A percentile compares a stretch with the other conserved stretches of the same genome.
Evolutionary conservation across 2,329 filamentous ascomycete genomes (phyloP).

Genomic region (Chlorencoelia australis): DNA sequence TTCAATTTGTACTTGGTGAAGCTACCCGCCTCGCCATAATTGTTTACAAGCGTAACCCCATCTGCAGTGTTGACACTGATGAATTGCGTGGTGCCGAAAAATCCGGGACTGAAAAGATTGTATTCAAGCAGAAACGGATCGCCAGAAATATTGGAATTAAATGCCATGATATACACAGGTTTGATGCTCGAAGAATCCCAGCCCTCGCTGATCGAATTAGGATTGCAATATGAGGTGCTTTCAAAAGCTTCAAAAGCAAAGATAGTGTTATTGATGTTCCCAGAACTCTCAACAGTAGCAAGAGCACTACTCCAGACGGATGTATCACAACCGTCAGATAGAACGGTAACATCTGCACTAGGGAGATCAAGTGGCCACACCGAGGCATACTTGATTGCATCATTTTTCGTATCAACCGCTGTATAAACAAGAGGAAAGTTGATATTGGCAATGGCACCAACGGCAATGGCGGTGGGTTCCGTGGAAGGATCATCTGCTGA

Average conservation of each 20-base stretch:
- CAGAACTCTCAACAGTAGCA: slow-evolving; percentile 4
- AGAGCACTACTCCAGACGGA: slow-evolving; percentile 9
- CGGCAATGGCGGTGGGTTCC: slow-evolving; percentile 11
- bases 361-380: slow-evolving; percentile 11
- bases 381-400: slow-evolving; percentile 13
- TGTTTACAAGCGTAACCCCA: slow-evolving; percentile 7
- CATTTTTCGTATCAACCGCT: slow-evolving; percentile 7
- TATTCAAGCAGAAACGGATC: slow-evolving; percentile 14
- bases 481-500: slow-evolving; percentile 9
- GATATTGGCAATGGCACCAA: slow-evolving; percentile 13
- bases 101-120: slow-evolving; percentile 9
- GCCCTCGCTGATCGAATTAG: slow-evolving; percentile 3
- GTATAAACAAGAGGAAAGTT: slow-evolving; percentile 14
- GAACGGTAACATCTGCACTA: slow-evolving; percentile 6
- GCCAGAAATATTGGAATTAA: slow-evolving; percentile 6
- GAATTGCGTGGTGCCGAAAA: slow-evolving; percentile 8
- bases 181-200: not conserved
- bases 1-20: slow-evolving; percentile 10
- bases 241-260: slow-evolving; percentile 9
- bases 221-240: slow-evolving; percentile 3
- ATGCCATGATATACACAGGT: slow-evolving; percentile 11
- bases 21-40: slow-evolving; percentile 10
- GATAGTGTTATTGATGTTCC: slow-evolving; percentile 10
- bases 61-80: slow-evolving; percentile 9
- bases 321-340: slow-evolving; percentile 8